Evolutionary conservation across 2,329 filamentous ascomycete genomes (phyloP).

Genomic region (Pezizomycotina sp.): DNA sequence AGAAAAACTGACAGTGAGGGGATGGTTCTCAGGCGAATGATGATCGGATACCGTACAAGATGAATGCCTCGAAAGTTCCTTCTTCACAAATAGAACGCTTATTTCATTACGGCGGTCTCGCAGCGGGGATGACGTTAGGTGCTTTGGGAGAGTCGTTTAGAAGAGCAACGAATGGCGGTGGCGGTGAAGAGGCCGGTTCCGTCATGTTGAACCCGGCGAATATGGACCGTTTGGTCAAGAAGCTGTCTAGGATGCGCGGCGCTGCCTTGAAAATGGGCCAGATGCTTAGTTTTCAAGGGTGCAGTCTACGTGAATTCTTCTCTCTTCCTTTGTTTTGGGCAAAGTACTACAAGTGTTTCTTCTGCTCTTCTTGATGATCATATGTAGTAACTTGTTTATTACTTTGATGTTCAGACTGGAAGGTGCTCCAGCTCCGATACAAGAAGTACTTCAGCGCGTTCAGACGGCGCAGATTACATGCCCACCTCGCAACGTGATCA

Average conservation of each 20-base stretch:
- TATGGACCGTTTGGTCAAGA: constrained; percentile 81
- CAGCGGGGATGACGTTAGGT: constrained; percentile 87
- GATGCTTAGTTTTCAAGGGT: constrained; percentile 93
- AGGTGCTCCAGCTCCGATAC: constrained; percentile 81
- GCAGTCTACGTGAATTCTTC: constrained; percentile 25
- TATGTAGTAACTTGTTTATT: constrained; percentile 4
- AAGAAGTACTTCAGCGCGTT: constrained; percentile 79
- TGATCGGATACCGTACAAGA: constrained; percentile 39
- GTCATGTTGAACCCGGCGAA: constrained; percentile 77
- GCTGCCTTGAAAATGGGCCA: constrained; percentile 94
- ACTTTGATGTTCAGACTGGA: constrained; percentile 46
- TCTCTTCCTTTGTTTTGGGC: constrained; percentile 1
- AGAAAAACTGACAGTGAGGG: constrained; percentile 24
- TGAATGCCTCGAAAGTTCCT: constrained; percentile 80
- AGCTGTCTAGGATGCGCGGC: constrained; percentile 87
- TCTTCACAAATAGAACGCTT: constrained; percentile 71
- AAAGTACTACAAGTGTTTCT: constrained; percentile 2
- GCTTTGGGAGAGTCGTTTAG: constrained; percentile 73
- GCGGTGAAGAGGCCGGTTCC: constrained; percentile 44
- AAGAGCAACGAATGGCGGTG: constrained; percentile 54
- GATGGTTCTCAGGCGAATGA: constrained; percentile 16
- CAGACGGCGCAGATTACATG: constrained; percentile 97
- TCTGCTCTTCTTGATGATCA: constrained; percentile 1
- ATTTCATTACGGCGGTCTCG: constrained; percentile 89
- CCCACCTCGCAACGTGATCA: constrained; percentile 79